Evolutionary conservation across 176 grass and related monocot genomes (phyloP), one percentile per base, ranked within the genome.

Genomic region (Carex kokanica): DNA sequence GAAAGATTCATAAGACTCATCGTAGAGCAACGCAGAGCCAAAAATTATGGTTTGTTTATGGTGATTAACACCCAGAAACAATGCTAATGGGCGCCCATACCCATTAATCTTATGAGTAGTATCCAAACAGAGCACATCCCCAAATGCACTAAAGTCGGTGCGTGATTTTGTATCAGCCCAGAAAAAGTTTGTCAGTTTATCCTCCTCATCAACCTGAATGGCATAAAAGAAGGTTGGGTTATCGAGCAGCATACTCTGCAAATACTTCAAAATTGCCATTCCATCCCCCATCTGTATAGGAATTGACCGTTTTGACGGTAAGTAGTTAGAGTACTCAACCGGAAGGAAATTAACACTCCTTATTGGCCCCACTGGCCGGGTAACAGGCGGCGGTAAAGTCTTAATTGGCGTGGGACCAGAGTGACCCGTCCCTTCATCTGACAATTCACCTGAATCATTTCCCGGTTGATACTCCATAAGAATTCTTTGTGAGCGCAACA

Each of bases 121-220:
- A 84, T 98, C 95, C 70, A 98, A 84, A 74, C 87, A 94, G 25
- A 98, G 64, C 15, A 93, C 95, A 88, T 98, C 92, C 60, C 78
- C n/a, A 1, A 98, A 98, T 78, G 90, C 83, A 83, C 83, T 93
- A 54, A 95, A 98, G 79, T 98, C 95, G 4, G 78, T 84, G 80
- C 91, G 92, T 34, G 95, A 98, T 85, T 98, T 98, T 85, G 87
- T 83, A 85, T 98, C 95, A 20, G 89, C 89, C 95, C 95, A 98
- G 87, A 98, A 95, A 86, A 98, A 89, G 69, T 98, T 98, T 17
- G 95, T 95, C 82, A 98, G 78, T 71, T 89, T 98, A 84, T 98
- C 95, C 85, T 98, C 95, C 83, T 98, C 95, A 83, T 98, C 95
- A 65, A 98, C 89, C 86, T 95, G 95, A 85, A 98, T 98, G 54